Evolutionary conservation across 768 basidiomycete species (phyloP), one percentile per base, ranked within the genome.

Genomic region (Panellus pusillus): DNA sequence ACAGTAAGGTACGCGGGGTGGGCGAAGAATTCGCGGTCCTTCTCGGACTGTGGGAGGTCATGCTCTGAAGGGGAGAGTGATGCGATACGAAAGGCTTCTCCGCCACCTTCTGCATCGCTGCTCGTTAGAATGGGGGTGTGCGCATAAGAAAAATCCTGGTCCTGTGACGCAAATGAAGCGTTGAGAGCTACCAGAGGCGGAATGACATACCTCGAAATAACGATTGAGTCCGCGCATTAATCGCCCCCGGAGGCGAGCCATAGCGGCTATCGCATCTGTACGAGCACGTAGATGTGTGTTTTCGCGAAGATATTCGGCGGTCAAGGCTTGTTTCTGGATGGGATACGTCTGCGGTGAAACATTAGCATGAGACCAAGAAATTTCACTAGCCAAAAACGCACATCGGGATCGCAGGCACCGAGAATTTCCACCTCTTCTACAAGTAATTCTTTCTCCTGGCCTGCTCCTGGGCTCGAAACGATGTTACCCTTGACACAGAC

Each of bases 61-160:
- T 46, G 6, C 56, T 13, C 11, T 52, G 47, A 50, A 9, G 29
- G 65, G 28, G 61, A 60, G 19, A 78, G 61, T 43, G 78, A 72
- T 1, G 77, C 74, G 28, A 96, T 74, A 6, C 81, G 79, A 68
- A 98, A 98, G 1, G 90, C 82, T 70, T 98, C 95, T 17, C 97
- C 96, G 7, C 89, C 95, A 12, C 95, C 97, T 75, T 99, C 97
- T 49, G 94, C 94, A 68, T 99, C 97, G 62, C 84, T 93, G 14
- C 84, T 82, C 0, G 96, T 98, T 19, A 98, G 71, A 42, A 98
- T 79, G 1, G 97, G 97, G 0, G 94, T 89, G 63, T 97, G 86
- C 13, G 80, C 79, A 64, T 89, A 82, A 35, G 74, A 69, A 67
- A 97, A 98, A 9, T 82, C 91, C 67, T 89, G 81, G n/a, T 69